Base-by-base conservation (phyloP, 2,329 filamentous ascomycete species). In the Xylaria multiplex region DNA sequence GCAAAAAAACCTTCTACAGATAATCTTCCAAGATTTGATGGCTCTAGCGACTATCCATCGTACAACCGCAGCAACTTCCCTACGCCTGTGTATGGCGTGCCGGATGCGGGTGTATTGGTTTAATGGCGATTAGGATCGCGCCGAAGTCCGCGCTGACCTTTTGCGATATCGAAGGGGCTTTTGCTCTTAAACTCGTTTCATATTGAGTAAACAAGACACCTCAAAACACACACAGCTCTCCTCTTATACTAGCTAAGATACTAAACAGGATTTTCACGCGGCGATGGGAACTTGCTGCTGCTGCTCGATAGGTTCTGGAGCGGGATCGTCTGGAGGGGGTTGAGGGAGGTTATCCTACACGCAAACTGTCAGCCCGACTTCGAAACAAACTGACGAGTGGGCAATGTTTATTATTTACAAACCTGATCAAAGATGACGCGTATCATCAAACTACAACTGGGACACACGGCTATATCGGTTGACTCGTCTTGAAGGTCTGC, bases 381-480 rank as follows among this genome's bases (percentile, higher is more conserved):
- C 11, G 22, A 52, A 30, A 43, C 4, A 22, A 30, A 2, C 3
- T 16, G 50, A 19, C 13, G 49, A 37, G 59, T n/a, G n/a, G 19
- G 59, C 42, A 32, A 24, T 32, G 19, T 30, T 30, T 16, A 32
- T 48, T 3, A 48, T 63, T n/a, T 30, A 71, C 90, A 73, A 79
- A 96, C 93, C 76, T 88, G 79, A 71, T 98, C 96, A 74, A 93
- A 99, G 53, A 99, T 96, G 14, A 99, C 94, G 65, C 91, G 83
- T 64, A 99, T 97, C 93, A 97, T 97, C 74, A 99, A 82, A 79
- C 94, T 97, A 80, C 96, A 99, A 78, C 94, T 97, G 24, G 96
- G 96, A 75, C 96, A 99, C 11, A 98, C 92, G n/a, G 92, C 96
- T 76, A 99, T 93, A 73, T 98, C 94, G 69, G 76, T 81, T 78